Evolutionary conservation across 805 yeast species (phyloP).

Genomic region (Saturnispora galanensis): DNA sequence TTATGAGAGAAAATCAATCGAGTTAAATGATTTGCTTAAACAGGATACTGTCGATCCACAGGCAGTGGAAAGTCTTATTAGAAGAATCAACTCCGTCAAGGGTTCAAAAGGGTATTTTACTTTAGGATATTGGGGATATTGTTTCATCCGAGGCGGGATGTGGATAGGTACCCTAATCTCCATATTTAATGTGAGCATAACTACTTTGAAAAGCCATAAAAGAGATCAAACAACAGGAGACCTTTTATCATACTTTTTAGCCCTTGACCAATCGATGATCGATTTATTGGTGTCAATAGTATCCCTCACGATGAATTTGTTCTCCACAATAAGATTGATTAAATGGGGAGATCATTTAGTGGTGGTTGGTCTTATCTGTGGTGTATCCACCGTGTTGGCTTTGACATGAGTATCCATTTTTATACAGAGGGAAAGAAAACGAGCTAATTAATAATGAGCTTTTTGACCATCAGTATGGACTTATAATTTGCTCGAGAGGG

Average conservation of each 20-base stretch:
- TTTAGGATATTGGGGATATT: slow-evolving; percentile 4
- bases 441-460: too few relatives aligned
- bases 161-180: slow-evolving; percentile 2
- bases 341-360: neutral
- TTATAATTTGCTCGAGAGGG: too few relatives aligned
- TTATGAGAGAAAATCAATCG: neutral
- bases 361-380: neutral
- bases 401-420: neutral
- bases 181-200: neutral
- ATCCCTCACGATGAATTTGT: neutral
- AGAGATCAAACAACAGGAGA: slow-evolving; percentile 1
- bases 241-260: neutral
- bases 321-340: neutral
- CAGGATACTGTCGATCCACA: neutral
- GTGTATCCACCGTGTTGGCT: slow-evolving; percentile 2
- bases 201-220: slow-evolving; percentile 1
- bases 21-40: neutral
- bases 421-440: too few relatives aligned
- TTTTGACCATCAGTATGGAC: too few relatives aligned
- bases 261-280: neutral
- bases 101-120: neutral
- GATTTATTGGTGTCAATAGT: slow-evolving; percentile 1
- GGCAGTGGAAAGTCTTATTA: neutral
- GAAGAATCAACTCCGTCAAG: slow-evolving; percentile 1
- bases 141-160: slow-evolving; percentile 4